phyloP scores from a whole-genome alignment of 2,329 filamentous ascomycete genomes.

The Pyrenochaeta sp. region DNA sequence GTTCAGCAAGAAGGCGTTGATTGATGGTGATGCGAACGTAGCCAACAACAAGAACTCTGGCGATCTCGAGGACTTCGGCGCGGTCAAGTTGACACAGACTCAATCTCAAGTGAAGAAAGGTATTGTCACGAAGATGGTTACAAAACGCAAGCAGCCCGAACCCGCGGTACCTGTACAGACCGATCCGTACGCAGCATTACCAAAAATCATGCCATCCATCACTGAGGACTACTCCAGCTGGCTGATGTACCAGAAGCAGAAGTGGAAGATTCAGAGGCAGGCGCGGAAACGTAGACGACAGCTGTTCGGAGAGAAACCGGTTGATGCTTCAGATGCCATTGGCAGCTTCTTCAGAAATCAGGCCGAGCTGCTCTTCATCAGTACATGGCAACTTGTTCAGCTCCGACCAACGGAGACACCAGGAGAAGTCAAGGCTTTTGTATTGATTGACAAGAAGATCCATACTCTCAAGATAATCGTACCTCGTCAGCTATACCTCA shows the following conservation, averaged over 20 bases:
- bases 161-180: slow-evolving; percentile 62
- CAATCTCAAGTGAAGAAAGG: slow-evolving; percentile 52
- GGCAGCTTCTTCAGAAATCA: slow-evolving; percentile 87
- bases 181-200: slow-evolving; percentile 84
- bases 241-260: slow-evolving; percentile 94
- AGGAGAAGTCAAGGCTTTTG: slow-evolving; percentile 86
- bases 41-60: slow-evolving; percentile 63
- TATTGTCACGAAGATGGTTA: slow-evolving; percentile 54
- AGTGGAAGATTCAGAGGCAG: slow-evolving; percentile 98
- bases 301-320: slow-evolving; percentile 86
- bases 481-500: slow-evolving; percentile 87
- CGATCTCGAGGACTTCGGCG: slow-evolving; percentile 84
- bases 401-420: slow-evolving; percentile 82
- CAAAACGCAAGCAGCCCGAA: slow-evolving; percentile 60
- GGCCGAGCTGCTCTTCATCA: slow-evolving; percentile 87
- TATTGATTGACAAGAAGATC: slow-evolving; percentile 92
- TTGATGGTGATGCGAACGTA: slow-evolving; percentile 74
- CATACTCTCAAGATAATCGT: slow-evolving; percentile 90
- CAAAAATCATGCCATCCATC: slow-evolving; percentile 82
- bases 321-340: slow-evolving; percentile 66
- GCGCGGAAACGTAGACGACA: slow-evolving; percentile 85
- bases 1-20: slow-evolving; percentile 77
- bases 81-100: slow-evolving; percentile 58
- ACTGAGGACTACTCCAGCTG: slow-evolving; percentile 88
- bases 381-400: slow-evolving; percentile 94